Conservation (phyloP, 2,329 filamentous ascomycete species). For the Trichoderma koningii region DNA sequence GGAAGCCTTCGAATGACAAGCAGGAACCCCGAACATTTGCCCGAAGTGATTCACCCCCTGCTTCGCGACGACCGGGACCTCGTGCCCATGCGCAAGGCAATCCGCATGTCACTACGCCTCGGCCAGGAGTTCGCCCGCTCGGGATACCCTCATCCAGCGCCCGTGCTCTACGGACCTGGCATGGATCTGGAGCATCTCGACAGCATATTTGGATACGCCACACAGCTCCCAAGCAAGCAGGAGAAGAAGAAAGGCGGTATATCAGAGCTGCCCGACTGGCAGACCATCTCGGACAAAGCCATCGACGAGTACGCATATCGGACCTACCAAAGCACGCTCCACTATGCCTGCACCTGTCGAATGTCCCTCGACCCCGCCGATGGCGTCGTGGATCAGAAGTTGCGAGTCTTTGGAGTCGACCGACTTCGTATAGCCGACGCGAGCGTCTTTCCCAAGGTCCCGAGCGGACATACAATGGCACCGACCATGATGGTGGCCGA, state of each 20-base stretch:
- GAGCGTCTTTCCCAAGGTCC: background rate
- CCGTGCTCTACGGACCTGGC: background rate
- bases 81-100: background rate
- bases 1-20: background rate
- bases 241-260: background rate
- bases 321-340: background rate
- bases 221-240: background rate
- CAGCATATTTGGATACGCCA: background rate
- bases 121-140: background rate
- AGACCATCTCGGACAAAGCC: background rate
- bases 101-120: background rate
- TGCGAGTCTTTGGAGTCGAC: background rate
- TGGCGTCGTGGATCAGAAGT: background rate
- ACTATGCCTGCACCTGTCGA: constrained; percentile 2
- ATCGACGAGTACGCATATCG: background rate
- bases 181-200: background rate
- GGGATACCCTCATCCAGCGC: background rate
- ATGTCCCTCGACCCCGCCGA: background rate
- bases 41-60: background rate
- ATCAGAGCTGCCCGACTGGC: background rate
- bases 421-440: background rate
- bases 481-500: constrained; percentile 11
- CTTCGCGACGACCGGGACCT: background rate
- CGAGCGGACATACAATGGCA: constrained; percentile 1
- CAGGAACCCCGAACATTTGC: background rate